Conservation (phyloP, 2,329 filamentous ascomycete species). For the Pseudogymnoascus sp. region DNA sequence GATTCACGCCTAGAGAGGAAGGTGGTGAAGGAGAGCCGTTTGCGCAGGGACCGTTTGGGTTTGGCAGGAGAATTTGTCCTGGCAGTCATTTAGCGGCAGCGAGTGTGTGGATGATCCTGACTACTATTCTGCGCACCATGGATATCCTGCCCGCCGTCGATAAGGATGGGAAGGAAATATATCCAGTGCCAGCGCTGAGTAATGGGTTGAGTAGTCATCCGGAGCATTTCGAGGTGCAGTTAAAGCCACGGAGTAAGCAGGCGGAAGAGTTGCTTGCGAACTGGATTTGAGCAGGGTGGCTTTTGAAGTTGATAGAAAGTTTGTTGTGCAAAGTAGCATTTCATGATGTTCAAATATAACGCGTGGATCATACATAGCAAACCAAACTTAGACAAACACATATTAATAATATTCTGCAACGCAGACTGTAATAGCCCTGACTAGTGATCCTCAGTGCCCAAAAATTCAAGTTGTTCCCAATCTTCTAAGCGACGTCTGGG, state of each 20-base stretch:
- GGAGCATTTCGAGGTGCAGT: neutral
- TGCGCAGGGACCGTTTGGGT: constrained; percentile 44
- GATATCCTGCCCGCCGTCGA: constrained; percentile 30
- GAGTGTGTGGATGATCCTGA: constrained; percentile 35
- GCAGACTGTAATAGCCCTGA: too few species aligned
- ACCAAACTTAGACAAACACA: too few species aligned
- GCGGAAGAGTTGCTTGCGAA: constrained; percentile 1
- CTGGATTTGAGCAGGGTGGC: neutral
- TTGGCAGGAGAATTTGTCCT: constrained; percentile 45
- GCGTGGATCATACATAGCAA: too few species aligned
- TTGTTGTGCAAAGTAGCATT: neutral
- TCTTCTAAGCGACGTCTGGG: neutral
- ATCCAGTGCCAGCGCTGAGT: constrained; percentile 22
- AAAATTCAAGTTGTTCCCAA: neutral
- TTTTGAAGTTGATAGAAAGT: neutral
- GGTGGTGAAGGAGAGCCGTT: constrained; percentile 39
- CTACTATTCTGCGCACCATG: constrained; percentile 34
- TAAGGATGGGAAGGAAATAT: constrained; percentile 30
- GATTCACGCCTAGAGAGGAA: constrained; percentile 32
- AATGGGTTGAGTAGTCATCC: constrained; percentile 2
- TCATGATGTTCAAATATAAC: neutral
- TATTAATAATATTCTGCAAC: too few species aligned
- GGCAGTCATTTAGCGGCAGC: constrained; percentile 44
- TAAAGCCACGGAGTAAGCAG: neutral
- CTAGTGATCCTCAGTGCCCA: neutral